phyloP scores from a whole-genome alignment of 208 protist genomes.

The Crithidia bombi region DNA sequence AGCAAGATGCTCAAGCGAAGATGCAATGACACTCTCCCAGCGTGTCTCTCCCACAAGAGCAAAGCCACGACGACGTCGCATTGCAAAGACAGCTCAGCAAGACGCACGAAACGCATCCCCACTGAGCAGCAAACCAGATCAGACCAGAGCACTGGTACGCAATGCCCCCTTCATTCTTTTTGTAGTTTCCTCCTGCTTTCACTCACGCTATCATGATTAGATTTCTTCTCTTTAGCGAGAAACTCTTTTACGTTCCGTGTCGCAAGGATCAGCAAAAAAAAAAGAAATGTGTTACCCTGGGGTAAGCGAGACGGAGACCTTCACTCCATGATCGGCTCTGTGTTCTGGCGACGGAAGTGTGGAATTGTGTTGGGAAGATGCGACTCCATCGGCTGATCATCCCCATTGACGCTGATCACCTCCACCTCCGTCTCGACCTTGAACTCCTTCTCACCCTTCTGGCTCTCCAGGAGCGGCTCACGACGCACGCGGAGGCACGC shows the following conservation, averaged over 20 bases:
- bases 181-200: too few species aligned
- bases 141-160: too few species aligned
- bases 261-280: too few species aligned
- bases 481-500: neutral
- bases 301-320: neutral
- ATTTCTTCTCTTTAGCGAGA: too few species aligned
- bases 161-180: too few species aligned
- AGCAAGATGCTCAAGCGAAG: neutral
- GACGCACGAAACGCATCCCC: too few species aligned
- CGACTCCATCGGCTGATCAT: neutral
- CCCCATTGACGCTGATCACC: constrained; percentile 2
- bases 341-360: neutral
- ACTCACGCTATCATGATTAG: too few species aligned
- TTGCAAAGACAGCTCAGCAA: too few species aligned
- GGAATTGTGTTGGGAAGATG: neutral
- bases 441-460: neutral
- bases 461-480: neutral
- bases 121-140: too few species aligned
- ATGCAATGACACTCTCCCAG: neutral
- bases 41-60: too few species aligned
- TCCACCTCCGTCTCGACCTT: neutral
- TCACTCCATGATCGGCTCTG: neutral
- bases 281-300: neutral
- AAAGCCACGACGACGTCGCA: too few species aligned
- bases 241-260: too few species aligned